These are phyloP conservation scores for Rhizopogon roseolus DNA, from an alignment of 768 basidiomycete species.

Conservation along the genomic window DNA sequence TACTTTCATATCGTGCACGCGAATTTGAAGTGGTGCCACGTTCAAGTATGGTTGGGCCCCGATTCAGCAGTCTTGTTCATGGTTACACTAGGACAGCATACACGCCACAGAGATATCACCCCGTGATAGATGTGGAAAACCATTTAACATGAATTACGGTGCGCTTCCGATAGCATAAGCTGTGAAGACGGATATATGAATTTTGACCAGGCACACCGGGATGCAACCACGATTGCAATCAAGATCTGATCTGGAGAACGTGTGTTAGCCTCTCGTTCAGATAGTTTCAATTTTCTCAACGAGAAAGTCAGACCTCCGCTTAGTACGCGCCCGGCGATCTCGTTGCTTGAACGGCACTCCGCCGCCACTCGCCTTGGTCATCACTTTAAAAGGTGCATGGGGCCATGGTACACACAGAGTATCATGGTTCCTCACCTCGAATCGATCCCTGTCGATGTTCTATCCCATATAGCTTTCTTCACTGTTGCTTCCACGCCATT, in stretches of 20 bases:
- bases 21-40: neutral
- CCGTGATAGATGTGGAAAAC: conserved; percentile 6
- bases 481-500: conserved; percentile 33
- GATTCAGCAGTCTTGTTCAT: conserved; percentile 5
- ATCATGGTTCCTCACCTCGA: conserved; percentile 45
- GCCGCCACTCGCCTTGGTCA: conserved; percentile 15
- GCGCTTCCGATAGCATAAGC: conserved; percentile 19
- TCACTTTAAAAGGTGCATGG: conserved; percentile 20
- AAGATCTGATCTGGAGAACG: conserved; percentile 26
- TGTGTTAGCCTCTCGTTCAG: conserved; percentile 26
- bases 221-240: conserved; percentile 25
- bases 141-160: conserved; percentile 1
- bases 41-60: neutral
- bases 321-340: conserved; percentile 27
- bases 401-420: conserved; percentile 13
- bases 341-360: conserved; percentile 29
- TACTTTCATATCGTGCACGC: neutral
- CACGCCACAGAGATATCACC: conserved; percentile 1
- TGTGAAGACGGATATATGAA: conserved; percentile 33
- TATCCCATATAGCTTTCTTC: conserved; percentile 50
- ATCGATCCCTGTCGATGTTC: conserved; percentile 48
- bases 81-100: conserved; percentile 1
- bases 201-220: conserved; percentile 27
- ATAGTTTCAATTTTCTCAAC: conserved; percentile 33
- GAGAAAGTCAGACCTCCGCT: conserved; percentile 28